Percentiles rank a stretch among this genome's conserved stretches.
These are phyloP conservation scores for Neohortaea acidophila DNA, from an alignment of 495 filamentous ascomycete genomes.

Conservation along the genomic window DNA sequence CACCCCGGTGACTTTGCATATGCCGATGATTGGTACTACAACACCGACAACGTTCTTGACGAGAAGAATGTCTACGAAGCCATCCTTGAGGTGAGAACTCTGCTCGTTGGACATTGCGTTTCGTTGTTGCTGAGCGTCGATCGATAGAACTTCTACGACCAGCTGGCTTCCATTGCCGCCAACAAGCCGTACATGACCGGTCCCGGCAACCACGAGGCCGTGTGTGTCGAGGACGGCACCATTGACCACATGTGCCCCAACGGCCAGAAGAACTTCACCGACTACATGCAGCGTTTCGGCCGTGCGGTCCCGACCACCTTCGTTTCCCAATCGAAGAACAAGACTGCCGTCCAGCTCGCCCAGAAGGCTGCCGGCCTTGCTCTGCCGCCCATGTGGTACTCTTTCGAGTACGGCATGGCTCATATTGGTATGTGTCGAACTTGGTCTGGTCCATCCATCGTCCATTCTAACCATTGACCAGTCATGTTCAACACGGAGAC, in stretches of 20 bases:
- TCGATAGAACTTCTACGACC: conserved; percentile 31
- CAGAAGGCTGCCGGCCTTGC: conserved; percentile 34
- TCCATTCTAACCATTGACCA: no score
- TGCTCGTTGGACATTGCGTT: no score
- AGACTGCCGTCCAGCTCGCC: conserved; percentile 32
- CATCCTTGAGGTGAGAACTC: conserved; percentile 32
- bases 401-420: conserved; percentile 12
- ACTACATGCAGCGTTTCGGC: conserved; percentile 11
- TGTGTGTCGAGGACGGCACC: conserved; percentile 30
- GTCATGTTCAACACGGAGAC: conserved; percentile 10
- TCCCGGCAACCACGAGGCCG: conserved; percentile 33
- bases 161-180: conserved; percentile 30
- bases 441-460: no score
- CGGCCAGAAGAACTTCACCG: conserved; percentile 9
- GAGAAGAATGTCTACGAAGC: conserved; percentile 31
- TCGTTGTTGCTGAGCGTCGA: no score
- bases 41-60: conserved; percentile 29
- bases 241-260: conserved; percentile 19
- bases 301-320: conserved; percentile 7
- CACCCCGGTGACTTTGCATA: conserved; percentile 40
- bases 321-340: conserved; percentile 18
- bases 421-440: no score
- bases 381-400: conserved; percentile 33
- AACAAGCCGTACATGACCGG: conserved; percentile 33
- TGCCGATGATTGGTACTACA: conserved; percentile 35